Evolutionary conservation across 805 yeast genomes (phyloP), one percentile per base, ranked within the genome.

Genomic region (Metschnikowia cerradonensis): DNA sequence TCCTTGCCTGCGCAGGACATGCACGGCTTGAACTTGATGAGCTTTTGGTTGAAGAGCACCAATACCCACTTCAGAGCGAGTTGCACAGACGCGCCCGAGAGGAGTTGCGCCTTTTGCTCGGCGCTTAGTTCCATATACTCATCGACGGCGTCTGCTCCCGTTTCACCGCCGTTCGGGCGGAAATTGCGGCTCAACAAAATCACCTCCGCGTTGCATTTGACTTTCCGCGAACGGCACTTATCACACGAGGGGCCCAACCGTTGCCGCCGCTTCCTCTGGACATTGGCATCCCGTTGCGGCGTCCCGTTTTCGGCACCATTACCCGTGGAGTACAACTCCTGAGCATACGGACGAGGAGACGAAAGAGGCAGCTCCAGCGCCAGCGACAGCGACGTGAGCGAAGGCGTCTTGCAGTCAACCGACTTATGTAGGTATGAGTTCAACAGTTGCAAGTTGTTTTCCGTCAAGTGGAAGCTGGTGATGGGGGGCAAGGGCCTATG

Each of bases 181-280:
- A 59, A 49, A 37, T 49, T 36, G 32, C 60, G 61, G 43, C 65
- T 59, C 42, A 81, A 52, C 22, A 79, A 70, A 33, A 67, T 64
- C 11, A 84, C 79, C 56, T 76, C 82, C 1, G 91, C 88, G 64
- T 85, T 83, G 67, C 92, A 86, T 66, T 83, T 86, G 51, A 84
- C 85, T 62, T 86, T 86, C 51, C 89, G 75, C 14, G 79, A 61
- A 48, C 90, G 72, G 64, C 92, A 86, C 44, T 79, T 70, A 63
- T 86, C 90, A 65, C 92, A 86, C 38, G 87, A 81, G 2, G 90
- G 90, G 0, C 92, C 90, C 17, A 80, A 71, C 52, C 92, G 69
- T 67, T 86, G 91, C 58, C 90, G 69, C 55, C 78, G 67, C 57
- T 69, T 71, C 20, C 58, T 54, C 34, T 30, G 43, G 26, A 34